Evolutionary conservation across 176 grass and related monocot genomes (phyloP).

Genomic region (Typha latifolia): DNA sequence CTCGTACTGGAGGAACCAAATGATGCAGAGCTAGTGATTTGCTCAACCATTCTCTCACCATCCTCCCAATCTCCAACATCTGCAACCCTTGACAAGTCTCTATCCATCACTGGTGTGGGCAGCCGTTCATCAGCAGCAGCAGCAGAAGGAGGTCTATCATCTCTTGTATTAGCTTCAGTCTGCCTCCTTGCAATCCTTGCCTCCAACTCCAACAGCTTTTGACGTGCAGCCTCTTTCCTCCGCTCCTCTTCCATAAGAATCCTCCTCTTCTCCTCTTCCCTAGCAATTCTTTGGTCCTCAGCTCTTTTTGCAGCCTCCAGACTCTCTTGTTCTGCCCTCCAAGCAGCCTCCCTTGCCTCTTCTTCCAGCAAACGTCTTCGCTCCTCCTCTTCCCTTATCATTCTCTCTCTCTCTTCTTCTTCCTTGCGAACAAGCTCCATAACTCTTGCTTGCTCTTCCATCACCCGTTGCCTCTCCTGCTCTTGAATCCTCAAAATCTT

Average conservation of each 20-base stretch:
- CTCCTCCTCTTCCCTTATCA: constrained; percentile 71
- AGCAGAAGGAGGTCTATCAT: constrained; percentile 27
- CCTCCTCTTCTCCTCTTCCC: constrained; percentile 78
- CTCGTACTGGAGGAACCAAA: constrained; percentile 46
- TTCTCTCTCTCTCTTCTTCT: constrained; percentile 77
- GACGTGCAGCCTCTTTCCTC: constrained; percentile 72
- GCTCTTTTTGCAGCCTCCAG: constrained; percentile 52
- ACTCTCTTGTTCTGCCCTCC: constrained; percentile 78
- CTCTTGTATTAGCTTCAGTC: constrained; percentile 36
- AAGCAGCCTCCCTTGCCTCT: constrained; percentile 53
- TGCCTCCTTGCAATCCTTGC: constrained; percentile 71
- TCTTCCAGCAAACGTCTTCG: constrained; percentile 60
- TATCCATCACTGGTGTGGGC: constrained; percentile 28
- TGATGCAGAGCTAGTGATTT: constrained; percentile 38
- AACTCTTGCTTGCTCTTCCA: constrained; percentile 61
- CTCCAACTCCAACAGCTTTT: constrained; percentile 88
- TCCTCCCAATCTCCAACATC: constrained; percentile 41
- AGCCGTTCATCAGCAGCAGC: constrained; percentile 28
- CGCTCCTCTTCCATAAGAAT: constrained; percentile 69
- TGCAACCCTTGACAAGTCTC: constrained; percentile 18
- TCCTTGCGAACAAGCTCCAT: constrained; percentile 64
- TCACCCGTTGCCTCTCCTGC: constrained; percentile 61
- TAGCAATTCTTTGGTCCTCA: constrained; percentile 80
- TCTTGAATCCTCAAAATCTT: constrained; percentile 79
- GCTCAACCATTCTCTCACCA: constrained; percentile 43